phyloP scores from a whole-genome alignment of 495 filamentous ascomycete species.

The Aspergillus hancockii region DNA sequence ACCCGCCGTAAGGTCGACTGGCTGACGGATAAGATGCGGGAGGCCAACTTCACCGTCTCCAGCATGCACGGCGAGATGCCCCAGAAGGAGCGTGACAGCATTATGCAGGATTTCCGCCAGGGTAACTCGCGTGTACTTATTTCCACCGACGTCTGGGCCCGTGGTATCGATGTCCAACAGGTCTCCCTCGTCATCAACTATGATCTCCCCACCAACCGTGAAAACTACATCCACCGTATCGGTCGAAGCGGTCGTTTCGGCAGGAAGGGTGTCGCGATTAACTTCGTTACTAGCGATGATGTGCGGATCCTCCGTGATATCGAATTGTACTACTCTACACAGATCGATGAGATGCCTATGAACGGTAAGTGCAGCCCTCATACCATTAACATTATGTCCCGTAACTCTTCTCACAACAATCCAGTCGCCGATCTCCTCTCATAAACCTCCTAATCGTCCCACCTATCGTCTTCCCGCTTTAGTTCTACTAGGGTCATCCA shows the following conservation, averaged over 20 bases:
- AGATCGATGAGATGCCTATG: constrained; percentile 99
- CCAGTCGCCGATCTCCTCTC: constrained; percentile 50
- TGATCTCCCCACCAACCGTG: constrained; percentile 95
- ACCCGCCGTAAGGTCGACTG: constrained; percentile 99
- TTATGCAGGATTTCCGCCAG: constrained; percentile 99
- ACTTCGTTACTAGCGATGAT: constrained; percentile 97
- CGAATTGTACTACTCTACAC: constrained; percentile 94
- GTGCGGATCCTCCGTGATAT: constrained; percentile 98
- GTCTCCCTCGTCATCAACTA: constrained; percentile 99
- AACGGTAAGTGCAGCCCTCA: no score
- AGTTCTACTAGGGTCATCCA: background rate
- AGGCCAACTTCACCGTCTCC: constrained; percentile 96
- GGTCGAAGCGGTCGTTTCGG: constrained; percentile 95
- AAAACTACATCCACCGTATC: constrained; percentile 99
- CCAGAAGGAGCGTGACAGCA: constrained; percentile 93
- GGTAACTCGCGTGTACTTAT: constrained; percentile 97
- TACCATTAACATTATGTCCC: no score
- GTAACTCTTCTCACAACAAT: constrained; percentile 10
- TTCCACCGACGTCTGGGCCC: constrained; percentile 93
- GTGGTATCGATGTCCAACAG: constrained; percentile 99
- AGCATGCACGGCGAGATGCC: constrained; percentile 99
- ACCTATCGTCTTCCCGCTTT: background rate
- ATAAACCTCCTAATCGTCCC: constrained; percentile 25
- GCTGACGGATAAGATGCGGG: constrained; percentile 98
- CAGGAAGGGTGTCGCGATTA: constrained; percentile 98